Conservation (phyloP, 495 filamentous ascomycete species). For the Poronia punctata region DNA sequence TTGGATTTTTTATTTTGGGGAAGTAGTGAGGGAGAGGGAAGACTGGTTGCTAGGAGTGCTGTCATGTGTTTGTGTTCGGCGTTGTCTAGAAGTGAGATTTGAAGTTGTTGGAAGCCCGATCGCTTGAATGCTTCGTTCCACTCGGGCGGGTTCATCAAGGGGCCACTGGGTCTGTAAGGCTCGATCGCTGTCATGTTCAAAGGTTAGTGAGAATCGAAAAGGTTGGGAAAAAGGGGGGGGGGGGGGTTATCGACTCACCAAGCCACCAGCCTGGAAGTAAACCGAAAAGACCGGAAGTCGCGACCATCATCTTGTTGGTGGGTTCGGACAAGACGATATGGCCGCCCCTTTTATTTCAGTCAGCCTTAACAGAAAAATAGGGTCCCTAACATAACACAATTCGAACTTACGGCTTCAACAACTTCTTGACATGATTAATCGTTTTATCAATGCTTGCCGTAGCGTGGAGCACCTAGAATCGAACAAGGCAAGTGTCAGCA, state of each 20-base stretch:
- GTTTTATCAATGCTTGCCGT: slow-evolving; percentile 26
- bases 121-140: slow-evolving; percentile 24
- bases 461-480: slow-evolving; percentile 35
- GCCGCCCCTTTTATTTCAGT: background rate
- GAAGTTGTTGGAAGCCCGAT: slow-evolving; percentile 21
- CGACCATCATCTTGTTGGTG: background rate
- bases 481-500: too few relatives aligned
- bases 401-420: slow-evolving; percentile 16
- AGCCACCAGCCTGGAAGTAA: slow-evolving; percentile 30
- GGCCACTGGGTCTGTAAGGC: background rate
- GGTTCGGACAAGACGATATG: slow-evolving; percentile 4
- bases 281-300: slow-evolving; percentile 19
- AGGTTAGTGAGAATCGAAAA: too few relatives aligned
- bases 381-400: too few relatives aligned
- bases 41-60: background rate
- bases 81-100: slow-evolving; percentile 13
- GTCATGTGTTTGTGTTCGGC: background rate
- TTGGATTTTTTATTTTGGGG: too few relatives aligned
- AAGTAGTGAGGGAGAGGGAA: background rate
- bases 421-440: slow-evolving; percentile 22
- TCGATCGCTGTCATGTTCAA: too few relatives aligned
- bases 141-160: slow-evolving; percentile 5
- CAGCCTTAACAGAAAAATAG: too few relatives aligned
- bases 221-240: too few relatives aligned
- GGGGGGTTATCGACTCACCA: slow-evolving; percentile 10